These are phyloP conservation scores for Vitis labrusca DNA, from an alignment of 164 flowering plant genomes.

Conservation along the genomic window DNA sequence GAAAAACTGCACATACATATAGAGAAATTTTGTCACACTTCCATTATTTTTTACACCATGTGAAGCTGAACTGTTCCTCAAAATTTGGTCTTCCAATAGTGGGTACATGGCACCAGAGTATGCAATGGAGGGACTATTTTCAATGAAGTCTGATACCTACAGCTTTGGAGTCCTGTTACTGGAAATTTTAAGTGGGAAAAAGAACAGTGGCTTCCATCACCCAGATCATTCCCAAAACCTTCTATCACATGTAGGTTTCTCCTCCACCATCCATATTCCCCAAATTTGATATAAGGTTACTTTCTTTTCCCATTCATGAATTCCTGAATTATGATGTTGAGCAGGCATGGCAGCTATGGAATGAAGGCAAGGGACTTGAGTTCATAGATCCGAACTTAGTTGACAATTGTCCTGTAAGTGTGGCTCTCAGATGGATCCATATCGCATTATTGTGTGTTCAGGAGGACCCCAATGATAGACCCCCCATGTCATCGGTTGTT, in stretches of 20 bases:
- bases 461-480: slow-evolving; percentile 25
- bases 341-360: slow-evolving; percentile 28
- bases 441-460: slow-evolving; percentile 35
- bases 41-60: too few species aligned
- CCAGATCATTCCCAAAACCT: slow-evolving; percentile 11
- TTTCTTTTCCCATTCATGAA: background rate
- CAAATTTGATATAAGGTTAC: background rate
- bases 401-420: slow-evolving; percentile 5
- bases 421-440: slow-evolving; percentile 31
- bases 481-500: slow-evolving; percentile 26
- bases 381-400: slow-evolving; percentile 19
- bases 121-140: slow-evolving; percentile 41
- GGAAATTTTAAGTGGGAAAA: slow-evolving; percentile 37
- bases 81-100: background rate
- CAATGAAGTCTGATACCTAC: slow-evolving; percentile 43
- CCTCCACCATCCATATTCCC: background rate
- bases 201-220: slow-evolving; percentile 19
- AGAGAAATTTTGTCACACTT: too few species aligned
- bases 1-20: too few species aligned
- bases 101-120: slow-evolving; percentile 56
- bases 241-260: slow-evolving; percentile 9
- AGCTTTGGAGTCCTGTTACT: slow-evolving; percentile 50
- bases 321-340: background rate
- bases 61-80: background rate
- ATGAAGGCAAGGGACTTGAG: slow-evolving; percentile 22